Evolutionary conservation across 1,284 basidiomycete genomes (phyloP).

Genomic region (Malassezia japonica): DNA sequence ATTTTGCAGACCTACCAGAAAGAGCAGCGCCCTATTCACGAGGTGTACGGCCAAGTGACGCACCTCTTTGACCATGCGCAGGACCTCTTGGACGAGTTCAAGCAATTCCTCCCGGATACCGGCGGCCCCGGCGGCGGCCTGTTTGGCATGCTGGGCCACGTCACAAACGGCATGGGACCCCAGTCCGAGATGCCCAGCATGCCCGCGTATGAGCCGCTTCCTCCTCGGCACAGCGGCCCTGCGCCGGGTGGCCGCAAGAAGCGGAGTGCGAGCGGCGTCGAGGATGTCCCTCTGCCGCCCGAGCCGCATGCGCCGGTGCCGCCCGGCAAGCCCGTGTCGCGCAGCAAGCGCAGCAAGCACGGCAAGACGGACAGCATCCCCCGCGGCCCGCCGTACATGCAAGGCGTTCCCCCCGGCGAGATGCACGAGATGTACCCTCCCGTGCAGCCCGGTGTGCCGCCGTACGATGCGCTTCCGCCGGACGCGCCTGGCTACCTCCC

Average conservation of each 20-base stretch:
- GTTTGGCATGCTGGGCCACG: conserved; percentile 49
- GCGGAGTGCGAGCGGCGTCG: conserved; percentile 24
- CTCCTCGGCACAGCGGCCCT: conserved; percentile 45
- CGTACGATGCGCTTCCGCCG: conserved; percentile 32
- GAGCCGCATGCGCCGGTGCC: conserved; percentile 16
- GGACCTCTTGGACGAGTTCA: conserved; percentile 89
- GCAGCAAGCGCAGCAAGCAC: conserved; percentile 38
- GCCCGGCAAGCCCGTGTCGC: conserved; percentile 22
- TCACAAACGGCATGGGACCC: conserved; percentile 38
- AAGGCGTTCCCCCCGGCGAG: conserved; percentile 15
- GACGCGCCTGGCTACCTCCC: conserved; percentile 19
- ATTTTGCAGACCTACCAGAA: conserved; percentile 96
- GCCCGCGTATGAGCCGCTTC: conserved; percentile 10
- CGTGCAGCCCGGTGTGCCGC: conserved; percentile 9
- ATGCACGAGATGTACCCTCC: conserved; percentile 12
- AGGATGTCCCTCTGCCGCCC: background rate
- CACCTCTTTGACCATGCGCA: conserved; percentile 82
- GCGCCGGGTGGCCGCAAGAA: conserved; percentile 26
- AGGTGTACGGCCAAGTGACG: conserved; percentile 88
- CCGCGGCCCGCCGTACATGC: conserved; percentile 10
- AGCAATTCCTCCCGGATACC: conserved; percentile 78
- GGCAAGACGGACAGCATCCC: conserved; percentile 16
- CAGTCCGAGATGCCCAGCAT: conserved; percentile 5
- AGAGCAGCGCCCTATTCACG: conserved; percentile 75
- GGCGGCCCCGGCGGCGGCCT: conserved; percentile 34